These are phyloP conservation scores for Talaromyces sp. DNA, from an alignment of 2,329 filamentous ascomycete genomes.

Conservation along the genomic window DNA sequence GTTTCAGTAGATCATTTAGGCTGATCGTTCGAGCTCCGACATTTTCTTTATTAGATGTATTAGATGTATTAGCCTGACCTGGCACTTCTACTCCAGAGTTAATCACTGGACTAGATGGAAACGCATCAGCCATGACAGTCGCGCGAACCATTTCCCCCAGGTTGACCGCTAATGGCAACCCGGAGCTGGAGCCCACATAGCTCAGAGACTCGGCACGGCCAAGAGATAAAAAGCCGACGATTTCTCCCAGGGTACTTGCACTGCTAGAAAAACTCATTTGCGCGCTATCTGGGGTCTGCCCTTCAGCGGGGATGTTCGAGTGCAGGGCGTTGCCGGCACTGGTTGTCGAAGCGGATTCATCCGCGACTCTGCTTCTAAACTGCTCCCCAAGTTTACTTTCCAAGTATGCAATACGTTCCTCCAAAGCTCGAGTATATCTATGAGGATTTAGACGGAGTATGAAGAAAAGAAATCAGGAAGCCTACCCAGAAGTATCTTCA, in stretches of 20 bases:
- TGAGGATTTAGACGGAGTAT: conserved; percentile 5
- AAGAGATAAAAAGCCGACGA: conserved; percentile 47
- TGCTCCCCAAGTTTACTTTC: conserved; percentile 22
- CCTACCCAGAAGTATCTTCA: conserved; percentile 29
- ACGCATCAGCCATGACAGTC: conserved; percentile 50
- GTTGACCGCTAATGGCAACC: conserved; percentile 45
- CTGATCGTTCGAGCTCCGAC: conserved; percentile 22
- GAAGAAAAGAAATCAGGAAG: not conserved
- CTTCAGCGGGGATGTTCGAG: conserved; percentile 19
- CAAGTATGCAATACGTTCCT: conserved; percentile 39
- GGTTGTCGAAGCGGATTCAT: conserved; percentile 8
- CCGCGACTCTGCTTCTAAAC: conserved; percentile 14
- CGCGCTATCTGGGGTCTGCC: conserved; percentile 16
- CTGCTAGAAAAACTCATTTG: conserved; percentile 18
- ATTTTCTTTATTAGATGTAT: conserved; percentile 13
- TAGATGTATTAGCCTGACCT: not conserved
- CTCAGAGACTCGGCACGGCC: conserved; percentile 42
- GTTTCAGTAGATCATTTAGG: conserved; percentile 38
- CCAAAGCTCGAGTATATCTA: conserved; percentile 39
- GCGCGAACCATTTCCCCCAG: conserved; percentile 51
- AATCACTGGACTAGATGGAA: conserved; percentile 22
- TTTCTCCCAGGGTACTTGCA: conserved; percentile 37
- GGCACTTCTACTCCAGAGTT: not conserved
- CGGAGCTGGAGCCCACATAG: conserved; percentile 47
- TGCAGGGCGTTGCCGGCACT: conserved; percentile 13